These are phyloP conservation scores for Fusarium sp. DNA, from an alignment of 2,329 filamentous ascomycete species.

Conservation along the genomic window DNA sequence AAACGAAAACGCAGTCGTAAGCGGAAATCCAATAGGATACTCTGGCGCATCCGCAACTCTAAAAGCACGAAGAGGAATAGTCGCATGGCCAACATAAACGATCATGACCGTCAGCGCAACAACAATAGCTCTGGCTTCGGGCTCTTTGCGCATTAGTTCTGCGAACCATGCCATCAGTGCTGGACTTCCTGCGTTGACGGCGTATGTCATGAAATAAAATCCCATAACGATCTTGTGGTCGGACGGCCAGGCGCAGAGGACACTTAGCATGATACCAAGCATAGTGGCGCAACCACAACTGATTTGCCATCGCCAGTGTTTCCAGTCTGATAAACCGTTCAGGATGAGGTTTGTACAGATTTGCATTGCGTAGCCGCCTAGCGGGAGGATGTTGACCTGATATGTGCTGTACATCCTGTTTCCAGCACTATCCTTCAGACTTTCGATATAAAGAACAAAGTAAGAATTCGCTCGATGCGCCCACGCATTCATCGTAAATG, in stretches of 20 bases:
- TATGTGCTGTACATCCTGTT: constrained; percentile 47
- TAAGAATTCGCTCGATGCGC: constrained; percentile 49
- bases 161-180: constrained; percentile 53
- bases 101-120: constrained; percentile 53
- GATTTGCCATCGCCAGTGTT: constrained; percentile 55
- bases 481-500: constrained; percentile 49
- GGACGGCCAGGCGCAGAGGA: constrained; percentile 51
- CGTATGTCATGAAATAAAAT: constrained; percentile 53
- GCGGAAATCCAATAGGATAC: constrained; percentile 53
- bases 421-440: constrained; percentile 43
- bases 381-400: constrained; percentile 49
- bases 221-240: constrained; percentile 48
- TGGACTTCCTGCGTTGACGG: constrained; percentile 49
- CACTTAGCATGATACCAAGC: constrained; percentile 48
- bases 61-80: constrained; percentile 53
- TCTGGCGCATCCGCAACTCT: constrained; percentile 50
- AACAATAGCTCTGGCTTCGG: constrained; percentile 51
- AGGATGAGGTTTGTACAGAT: constrained; percentile 52
- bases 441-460: constrained; percentile 50
- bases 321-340: constrained; percentile 53
- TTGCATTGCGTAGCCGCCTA: constrained; percentile 49
- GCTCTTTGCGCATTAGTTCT: constrained; percentile 50
- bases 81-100: constrained; percentile 54
- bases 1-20: constrained; percentile 49
- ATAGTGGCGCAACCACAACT: constrained; percentile 46